Evolutionary conservation across 2,329 filamentous ascomycete genomes (phyloP).

Genomic region (Stachybotrys echinatus): DNA sequence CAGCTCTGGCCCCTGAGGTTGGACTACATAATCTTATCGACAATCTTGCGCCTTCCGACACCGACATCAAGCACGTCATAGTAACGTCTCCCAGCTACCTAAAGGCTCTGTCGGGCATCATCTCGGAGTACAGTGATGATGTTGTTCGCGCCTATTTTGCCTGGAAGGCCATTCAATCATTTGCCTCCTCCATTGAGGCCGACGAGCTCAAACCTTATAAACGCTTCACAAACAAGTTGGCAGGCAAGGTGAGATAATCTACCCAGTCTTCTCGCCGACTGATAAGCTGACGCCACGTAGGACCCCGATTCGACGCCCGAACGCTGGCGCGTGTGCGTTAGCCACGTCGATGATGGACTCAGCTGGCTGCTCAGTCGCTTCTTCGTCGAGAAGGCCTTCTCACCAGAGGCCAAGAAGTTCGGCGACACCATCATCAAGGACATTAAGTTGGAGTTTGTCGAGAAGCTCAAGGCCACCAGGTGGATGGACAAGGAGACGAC

Average conservation of each 20-base stretch:
- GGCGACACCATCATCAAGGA: conserved; percentile 66
- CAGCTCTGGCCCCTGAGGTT: conserved; percentile 50
- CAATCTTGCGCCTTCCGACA: background rate
- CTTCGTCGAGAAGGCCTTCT: conserved; percentile 64
- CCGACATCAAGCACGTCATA: background rate
- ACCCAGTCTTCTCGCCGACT: conserved; percentile 2
- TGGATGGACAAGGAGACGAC: conserved; percentile 63
- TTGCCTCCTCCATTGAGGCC: conserved; percentile 50
- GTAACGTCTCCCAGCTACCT: conserved; percentile 52
- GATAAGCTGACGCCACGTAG: conserved; percentile 16
- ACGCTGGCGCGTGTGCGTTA: conserved; percentile 61
- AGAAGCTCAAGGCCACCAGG: conserved; percentile 49
- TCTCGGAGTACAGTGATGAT: conserved; percentile 47
- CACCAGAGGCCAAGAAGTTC: conserved; percentile 58
- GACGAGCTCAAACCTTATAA: conserved; percentile 54
- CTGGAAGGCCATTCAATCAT: conserved; percentile 56
- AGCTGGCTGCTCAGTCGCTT: conserved; percentile 68
- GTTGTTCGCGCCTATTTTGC: conserved; percentile 57
- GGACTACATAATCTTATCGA: conserved; percentile 41
- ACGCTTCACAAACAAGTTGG: conserved; percentile 55
- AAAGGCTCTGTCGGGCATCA: conserved; percentile 48
- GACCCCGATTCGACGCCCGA: conserved; percentile 58
- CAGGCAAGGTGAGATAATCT: conserved; percentile 48
- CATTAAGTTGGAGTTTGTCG: conserved; percentile 61
- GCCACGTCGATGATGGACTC: conserved; percentile 50